A percentile compares a stretch with the other conserved stretches of the same genome.
phyloP scores from a whole-genome alignment of 2,329 filamentous ascomycete species.

The Hypoxylon sp. region DNA sequence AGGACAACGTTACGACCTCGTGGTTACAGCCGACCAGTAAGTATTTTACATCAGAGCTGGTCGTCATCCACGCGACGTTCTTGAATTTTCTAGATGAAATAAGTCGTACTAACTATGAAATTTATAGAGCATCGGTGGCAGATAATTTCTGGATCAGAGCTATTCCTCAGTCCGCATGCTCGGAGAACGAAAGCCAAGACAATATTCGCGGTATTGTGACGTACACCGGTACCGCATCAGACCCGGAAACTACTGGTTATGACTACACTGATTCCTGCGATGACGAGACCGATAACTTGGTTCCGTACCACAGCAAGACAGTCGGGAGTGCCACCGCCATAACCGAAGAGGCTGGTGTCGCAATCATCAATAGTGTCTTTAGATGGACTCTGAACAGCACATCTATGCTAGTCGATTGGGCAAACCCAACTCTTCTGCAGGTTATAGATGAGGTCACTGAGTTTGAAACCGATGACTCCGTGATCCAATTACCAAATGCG shows the following conservation, averaged over 20 bases:
- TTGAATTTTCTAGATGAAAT: slow-evolving; percentile 52
- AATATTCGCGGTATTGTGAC: slow-evolving; percentile 66
- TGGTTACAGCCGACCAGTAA: slow-evolving; percentile 60
- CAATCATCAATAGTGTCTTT: slow-evolving; percentile 55
- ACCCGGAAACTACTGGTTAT: slow-evolving; percentile 39
- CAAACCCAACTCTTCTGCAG: slow-evolving; percentile 60
- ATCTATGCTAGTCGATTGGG: slow-evolving; percentile 63
- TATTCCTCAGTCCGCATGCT: slow-evolving; percentile 60
- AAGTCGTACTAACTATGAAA: slow-evolving; percentile 39
- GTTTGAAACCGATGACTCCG: slow-evolving; percentile 52
- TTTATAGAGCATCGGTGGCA: slow-evolving; percentile 41
- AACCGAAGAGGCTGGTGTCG: slow-evolving; percentile 49
- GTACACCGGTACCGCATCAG: slow-evolving; percentile 53
- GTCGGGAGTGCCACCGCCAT: slow-evolving; percentile 51
- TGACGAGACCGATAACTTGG: slow-evolving; percentile 54
- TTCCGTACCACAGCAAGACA: slow-evolving; percentile 55
- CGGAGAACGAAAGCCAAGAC: slow-evolving; percentile 56
- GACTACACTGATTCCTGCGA: slow-evolving; percentile 51
- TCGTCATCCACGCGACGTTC: neutral
- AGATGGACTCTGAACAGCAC: slow-evolving; percentile 66
- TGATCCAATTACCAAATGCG: slow-evolving; percentile 49
- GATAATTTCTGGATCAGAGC: slow-evolving; percentile 66
- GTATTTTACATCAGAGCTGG: slow-evolving; percentile 52
- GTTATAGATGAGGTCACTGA: slow-evolving; percentile 48
- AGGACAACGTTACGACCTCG: slow-evolving; percentile 63